These are phyloP conservation scores for Colletotrichum agaves DNA, from an alignment of 2,329 filamentous ascomycete species.

Conservation along the genomic window DNA sequence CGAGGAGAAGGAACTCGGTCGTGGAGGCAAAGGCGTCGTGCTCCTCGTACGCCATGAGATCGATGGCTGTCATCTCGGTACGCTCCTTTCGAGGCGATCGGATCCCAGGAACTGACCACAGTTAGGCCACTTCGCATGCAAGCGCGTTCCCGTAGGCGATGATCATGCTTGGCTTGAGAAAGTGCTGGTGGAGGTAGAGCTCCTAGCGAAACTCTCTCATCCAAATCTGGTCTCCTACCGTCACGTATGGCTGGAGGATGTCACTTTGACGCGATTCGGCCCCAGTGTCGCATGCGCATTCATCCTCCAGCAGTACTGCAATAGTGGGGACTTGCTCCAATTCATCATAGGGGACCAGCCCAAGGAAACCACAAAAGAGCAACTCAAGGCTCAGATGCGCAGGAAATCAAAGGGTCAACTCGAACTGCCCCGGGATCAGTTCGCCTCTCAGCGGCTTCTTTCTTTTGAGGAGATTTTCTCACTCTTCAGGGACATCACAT, in stretches of 20 bases:
- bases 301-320: constrained; percentile 98
- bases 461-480: constrained; percentile 95
- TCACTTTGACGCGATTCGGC: constrained; percentile 84
- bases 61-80: constrained; percentile 82
- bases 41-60: constrained; percentile 92
- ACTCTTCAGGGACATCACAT: constrained; percentile 94
- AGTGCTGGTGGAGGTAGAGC: constrained; percentile 89
- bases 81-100: neutral
- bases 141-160: constrained; percentile 93
- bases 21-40: constrained; percentile 94
- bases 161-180: constrained; percentile 97
- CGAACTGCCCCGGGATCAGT: constrained; percentile 68
- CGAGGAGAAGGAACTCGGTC: constrained; percentile 85
- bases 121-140: constrained; percentile 86
- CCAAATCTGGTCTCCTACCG: constrained; percentile 96
- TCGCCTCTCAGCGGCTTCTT: constrained; percentile 54
- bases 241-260: constrained; percentile 96
- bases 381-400: constrained; percentile 88
- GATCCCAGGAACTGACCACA: constrained; percentile 27
- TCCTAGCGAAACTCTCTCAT: constrained; percentile 91
- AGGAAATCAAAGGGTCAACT: constrained; percentile 81
- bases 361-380: constrained; percentile 77
- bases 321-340: constrained; percentile 87
- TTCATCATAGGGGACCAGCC: constrained; percentile 80
- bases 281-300: constrained; percentile 95